Evolutionary conservation across 306 rosid species (phyloP), one percentile per base, ranked within the genome.

Genomic region (Bauhinia variegata): DNA sequence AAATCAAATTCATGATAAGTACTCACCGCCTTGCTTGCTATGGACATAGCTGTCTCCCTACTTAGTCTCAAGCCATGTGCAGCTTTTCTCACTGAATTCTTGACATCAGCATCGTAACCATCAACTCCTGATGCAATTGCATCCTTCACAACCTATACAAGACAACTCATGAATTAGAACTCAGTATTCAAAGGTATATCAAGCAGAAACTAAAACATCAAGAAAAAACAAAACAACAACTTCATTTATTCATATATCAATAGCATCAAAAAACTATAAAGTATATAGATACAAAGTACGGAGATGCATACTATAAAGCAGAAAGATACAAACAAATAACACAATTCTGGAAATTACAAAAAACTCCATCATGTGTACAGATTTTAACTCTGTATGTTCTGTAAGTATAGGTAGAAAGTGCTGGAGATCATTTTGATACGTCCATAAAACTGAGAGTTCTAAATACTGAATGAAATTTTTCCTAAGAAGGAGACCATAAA

Each of bases 1-100:
- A 41, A 49, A 63, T 54, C 39, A 53, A 59, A 44, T 51, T 83
- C 56, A 51, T 70, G 49, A 44, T 60, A 78, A 56, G 33, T 47
- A 80, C 97, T 86, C 68, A 95, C 99, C 11, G 97, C 97, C 78
- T 86, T 95, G 91, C 96, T 82, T 32, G 96, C 92, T 77, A 95
- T 95, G 34, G 96, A 84, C 90, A 95, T 85, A 56, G 97, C 99
- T 80, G 79, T 54, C 70, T 90, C 99, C 86, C 89, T 85, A 28
- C 86, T 82, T 71, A 95, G 86, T 67, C 97, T 84, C 84, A 95
- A 81, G 70, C 99, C 95, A 67, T 90, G 97, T 52, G 97, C 97
- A 52, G 97, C 91, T 83, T 88, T 95, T 78, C 87, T 84, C 67
- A 95, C 97, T 43, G 95, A 55, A 75, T 85, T 72, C 84, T 82